Evolutionary conservation across 2,329 filamentous ascomycete genomes (phyloP).

Genomic region (Didymellaceae sp.): DNA sequence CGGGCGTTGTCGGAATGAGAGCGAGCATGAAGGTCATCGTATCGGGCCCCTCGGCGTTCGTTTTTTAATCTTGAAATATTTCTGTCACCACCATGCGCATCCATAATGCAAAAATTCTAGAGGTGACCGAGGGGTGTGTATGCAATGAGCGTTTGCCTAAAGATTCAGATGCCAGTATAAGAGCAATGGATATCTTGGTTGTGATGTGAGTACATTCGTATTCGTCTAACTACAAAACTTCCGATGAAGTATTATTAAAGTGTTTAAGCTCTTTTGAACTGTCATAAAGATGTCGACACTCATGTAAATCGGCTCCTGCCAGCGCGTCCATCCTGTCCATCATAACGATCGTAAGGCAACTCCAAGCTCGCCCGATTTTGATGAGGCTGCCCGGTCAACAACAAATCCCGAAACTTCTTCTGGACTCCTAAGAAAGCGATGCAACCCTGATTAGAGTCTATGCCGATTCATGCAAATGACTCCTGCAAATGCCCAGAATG

Average conservation of each 20-base stretch:
- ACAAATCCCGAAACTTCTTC: neutral
- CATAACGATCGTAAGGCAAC: slow-evolving; percentile 18
- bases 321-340: slow-evolving; percentile 5
- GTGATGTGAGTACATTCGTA: slow-evolving; percentile 10
- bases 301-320: slow-evolving; percentile 7
- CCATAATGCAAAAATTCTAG: too few species aligned
- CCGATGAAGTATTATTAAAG: slow-evolving; percentile 20
- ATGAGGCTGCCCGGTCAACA: neutral
- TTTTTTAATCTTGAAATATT: neutral
- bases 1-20: slow-evolving; percentile 6
- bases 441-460: slow-evolving; percentile 35
- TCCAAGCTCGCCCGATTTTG: neutral
- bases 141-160: too few species aligned
- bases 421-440: slow-evolving; percentile 28
- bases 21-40: slow-evolving; percentile 2
- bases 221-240: slow-evolving; percentile 14
- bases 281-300: slow-evolving; percentile 13
- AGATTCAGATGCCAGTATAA: neutral
- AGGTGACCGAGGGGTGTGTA: too few species aligned
- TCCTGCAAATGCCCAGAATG: slow-evolving; percentile 47
- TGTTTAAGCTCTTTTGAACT: slow-evolving; percentile 14
- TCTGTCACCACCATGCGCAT: too few species aligned
- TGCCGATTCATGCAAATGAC: slow-evolving; percentile 39
- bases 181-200: neutral
- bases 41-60: slow-evolving; percentile 2